phyloP scores from a whole-genome alignment of 345 rosid genomes.

The Aethionema arabicum region DNA sequence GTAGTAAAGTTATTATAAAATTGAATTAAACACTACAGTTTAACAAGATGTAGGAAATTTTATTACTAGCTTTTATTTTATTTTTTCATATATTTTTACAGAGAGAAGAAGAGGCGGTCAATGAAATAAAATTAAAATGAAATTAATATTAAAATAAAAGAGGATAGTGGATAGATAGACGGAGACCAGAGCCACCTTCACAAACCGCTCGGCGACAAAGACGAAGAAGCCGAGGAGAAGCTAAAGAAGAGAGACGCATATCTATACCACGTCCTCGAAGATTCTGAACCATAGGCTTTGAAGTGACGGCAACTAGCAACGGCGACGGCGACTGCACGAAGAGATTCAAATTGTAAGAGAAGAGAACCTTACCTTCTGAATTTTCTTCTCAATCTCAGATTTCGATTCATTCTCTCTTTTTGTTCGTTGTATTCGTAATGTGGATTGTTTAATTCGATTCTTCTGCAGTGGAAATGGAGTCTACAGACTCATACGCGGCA shows the following conservation, averaged over 20 bases:
- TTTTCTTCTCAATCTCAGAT: slow-evolving; percentile 33
- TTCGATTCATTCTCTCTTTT: slow-evolving; percentile 3
- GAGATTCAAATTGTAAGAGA: slow-evolving; percentile 30
- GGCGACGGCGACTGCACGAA: slow-evolving; percentile 15
- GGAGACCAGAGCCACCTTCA: slow-evolving; percentile 37
- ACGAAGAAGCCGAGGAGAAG: slow-evolving; percentile 35
- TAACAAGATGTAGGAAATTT: too few species aligned
- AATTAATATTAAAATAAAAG: slow-evolving; percentile 22
- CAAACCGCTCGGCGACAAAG: slow-evolving; percentile 43
- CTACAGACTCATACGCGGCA: slow-evolving; percentile 78
- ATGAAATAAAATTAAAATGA: background rate
- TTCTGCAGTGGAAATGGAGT: slow-evolving; percentile 60
- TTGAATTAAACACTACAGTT: too few species aligned
- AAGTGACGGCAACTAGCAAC: background rate
- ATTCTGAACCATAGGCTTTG: slow-evolving; percentile 11
- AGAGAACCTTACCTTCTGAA: slow-evolving; percentile 13
- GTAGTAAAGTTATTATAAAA: too few species aligned
- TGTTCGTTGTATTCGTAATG: slow-evolving; percentile 27
- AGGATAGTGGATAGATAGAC: slow-evolving; percentile 39
- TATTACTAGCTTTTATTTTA: too few species aligned
- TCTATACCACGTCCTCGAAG: slow-evolving; percentile 3
- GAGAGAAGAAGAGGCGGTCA: slow-evolving; percentile 25
- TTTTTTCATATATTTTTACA: background rate
- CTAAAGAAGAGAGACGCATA: slow-evolving; percentile 2
- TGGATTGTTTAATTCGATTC: slow-evolving; percentile 18